phyloP scores from a whole-genome alignment of 306 rosid species.

The Cucumis hystrix region DNA sequence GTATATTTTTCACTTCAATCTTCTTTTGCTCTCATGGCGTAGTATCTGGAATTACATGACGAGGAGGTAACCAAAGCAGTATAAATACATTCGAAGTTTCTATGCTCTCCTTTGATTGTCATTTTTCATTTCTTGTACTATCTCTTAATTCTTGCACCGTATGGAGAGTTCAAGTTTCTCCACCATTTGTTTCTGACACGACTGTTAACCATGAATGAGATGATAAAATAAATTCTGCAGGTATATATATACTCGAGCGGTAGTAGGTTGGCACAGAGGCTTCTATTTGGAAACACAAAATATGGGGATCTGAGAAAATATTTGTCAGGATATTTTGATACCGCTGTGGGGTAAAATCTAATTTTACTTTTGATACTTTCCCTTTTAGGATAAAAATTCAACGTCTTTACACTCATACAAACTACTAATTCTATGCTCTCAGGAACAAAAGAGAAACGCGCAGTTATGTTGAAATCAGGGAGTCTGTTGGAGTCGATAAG shows the following conservation, averaged over 20 bases:
- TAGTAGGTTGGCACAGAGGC: slow-evolving; percentile 93
- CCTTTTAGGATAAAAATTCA: not conserved
- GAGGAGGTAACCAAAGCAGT: not conserved
- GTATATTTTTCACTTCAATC: not conserved
- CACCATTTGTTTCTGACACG: not conserved
- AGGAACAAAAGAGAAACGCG: slow-evolving; percentile 73
- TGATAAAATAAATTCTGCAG: slow-evolving; percentile 18
- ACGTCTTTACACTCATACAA: not conserved
- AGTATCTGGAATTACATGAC: not conserved
- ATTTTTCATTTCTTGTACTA: not conserved
- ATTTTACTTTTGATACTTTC: not conserved
- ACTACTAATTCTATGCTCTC: slow-evolving; percentile 8
- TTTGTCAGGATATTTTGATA: slow-evolving; percentile 83
- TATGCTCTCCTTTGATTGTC: not conserved
- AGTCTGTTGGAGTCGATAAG: slow-evolving; percentile 73
- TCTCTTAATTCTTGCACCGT: not conserved
- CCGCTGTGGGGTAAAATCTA: slow-evolving; percentile 65
- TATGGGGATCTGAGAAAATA: slow-evolving; percentile 78
- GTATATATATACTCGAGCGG: slow-evolving; percentile 96
- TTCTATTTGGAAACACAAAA: slow-evolving; percentile 71
- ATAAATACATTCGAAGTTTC: not conserved
- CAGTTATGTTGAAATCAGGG: slow-evolving; percentile 62
- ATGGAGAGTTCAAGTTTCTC: not conserved
- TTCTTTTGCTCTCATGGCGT: not conserved
- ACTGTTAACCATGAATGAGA: not conserved